Percentiles rank a stretch among this genome's conserved stretches.
phyloP scores from a whole-genome alignment of 192 early-diverging fungal species.

The Backusella macrospora region DNA sequence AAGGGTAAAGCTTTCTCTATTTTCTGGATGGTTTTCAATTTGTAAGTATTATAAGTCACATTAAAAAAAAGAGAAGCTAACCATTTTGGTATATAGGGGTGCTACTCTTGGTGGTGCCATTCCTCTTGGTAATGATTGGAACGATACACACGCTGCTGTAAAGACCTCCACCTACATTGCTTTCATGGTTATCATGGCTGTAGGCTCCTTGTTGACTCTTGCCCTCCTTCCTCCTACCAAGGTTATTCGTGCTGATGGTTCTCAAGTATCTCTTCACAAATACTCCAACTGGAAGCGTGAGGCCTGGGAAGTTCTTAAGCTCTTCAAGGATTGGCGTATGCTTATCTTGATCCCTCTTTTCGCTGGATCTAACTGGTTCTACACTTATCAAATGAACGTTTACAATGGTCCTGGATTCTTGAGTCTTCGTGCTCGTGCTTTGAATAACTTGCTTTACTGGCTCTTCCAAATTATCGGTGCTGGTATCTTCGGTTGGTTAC shows the following conservation, averaged over 20 bases:
- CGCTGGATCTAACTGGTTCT: constrained; percentile 80
- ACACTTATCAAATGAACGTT: constrained; percentile 70
- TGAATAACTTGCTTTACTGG: constrained; percentile 83
- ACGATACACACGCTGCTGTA: constrained; percentile 48
- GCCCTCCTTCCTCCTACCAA: constrained; percentile 57
- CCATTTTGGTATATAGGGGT: constrained; percentile 51
- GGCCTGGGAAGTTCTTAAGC: constrained; percentile 50
- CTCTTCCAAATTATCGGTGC: constrained; percentile 73
- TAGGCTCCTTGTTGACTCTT: constrained; percentile 62
- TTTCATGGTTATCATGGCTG: constrained; percentile 69
- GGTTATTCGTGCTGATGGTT: constrained; percentile 72
- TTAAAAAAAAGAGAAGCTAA: neutral
- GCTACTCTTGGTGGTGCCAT: constrained; percentile 80
- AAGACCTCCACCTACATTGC: constrained; percentile 74
- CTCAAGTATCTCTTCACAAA: constrained; percentile 66
- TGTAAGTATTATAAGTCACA: constrained; percentile 23
- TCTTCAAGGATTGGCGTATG: constrained; percentile 69
- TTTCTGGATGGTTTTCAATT: constrained; percentile 90
- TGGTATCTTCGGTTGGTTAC: constrained; percentile 63
- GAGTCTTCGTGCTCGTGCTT: constrained; percentile 65
- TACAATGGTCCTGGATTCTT: constrained; percentile 68
- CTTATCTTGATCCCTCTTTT: constrained; percentile 71
- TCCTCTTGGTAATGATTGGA: constrained; percentile 71
- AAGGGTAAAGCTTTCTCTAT: constrained; percentile 82
- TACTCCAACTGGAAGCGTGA: constrained; percentile 69